Percentiles rank a stretch among this genome's conserved stretches.
phyloP scores from a whole-genome alignment of 352 stramenopile species.

The Phytophthora brassicae region DNA sequence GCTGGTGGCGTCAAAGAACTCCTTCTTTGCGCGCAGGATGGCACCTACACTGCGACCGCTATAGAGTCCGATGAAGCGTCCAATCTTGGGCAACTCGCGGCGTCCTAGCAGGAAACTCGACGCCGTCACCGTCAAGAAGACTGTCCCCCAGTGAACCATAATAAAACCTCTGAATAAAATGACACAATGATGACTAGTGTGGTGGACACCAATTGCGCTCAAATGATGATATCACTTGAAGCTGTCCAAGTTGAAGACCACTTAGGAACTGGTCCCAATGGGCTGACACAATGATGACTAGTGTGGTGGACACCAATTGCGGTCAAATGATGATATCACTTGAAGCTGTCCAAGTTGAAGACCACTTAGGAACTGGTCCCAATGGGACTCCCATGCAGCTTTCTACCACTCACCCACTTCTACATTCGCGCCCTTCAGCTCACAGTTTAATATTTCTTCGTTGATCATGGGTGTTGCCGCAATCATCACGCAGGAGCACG shows the following conservation, averaged over 20 bases:
- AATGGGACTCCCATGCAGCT: too few relatives aligned
- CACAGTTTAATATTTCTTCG: too few relatives aligned
- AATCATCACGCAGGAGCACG: slow-evolving; percentile 34
- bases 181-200: slow-evolving; percentile 11
- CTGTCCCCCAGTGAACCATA: slow-evolving; percentile 73
- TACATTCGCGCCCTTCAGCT: too few relatives aligned
- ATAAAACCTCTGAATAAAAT: background rate
- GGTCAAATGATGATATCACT: too few relatives aligned
- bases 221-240: too few relatives aligned
- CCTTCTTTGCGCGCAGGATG: slow-evolving; percentile 76
- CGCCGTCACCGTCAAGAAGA: slow-evolving; percentile 68
- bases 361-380: too few relatives aligned
- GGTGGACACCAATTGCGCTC: slow-evolving; percentile 8
- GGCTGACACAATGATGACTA: too few relatives aligned
- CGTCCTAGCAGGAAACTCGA: slow-evolving; percentile 67
- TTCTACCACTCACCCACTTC: too few relatives aligned
- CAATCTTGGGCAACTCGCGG: slow-evolving; percentile 74
- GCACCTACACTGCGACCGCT: slow-evolving; percentile 63
- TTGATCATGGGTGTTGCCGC: slow-evolving; percentile 35
- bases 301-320: too few relatives aligned
- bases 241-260: too few relatives aligned
- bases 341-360: too few relatives aligned
- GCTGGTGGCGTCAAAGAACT: slow-evolving; percentile 83
- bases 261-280: too few relatives aligned
- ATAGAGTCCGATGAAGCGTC: slow-evolving; percentile 59